phyloP scores from a whole-genome alignment of 352 stramenopile genomes.

The Phytophthora quininea region DNA sequence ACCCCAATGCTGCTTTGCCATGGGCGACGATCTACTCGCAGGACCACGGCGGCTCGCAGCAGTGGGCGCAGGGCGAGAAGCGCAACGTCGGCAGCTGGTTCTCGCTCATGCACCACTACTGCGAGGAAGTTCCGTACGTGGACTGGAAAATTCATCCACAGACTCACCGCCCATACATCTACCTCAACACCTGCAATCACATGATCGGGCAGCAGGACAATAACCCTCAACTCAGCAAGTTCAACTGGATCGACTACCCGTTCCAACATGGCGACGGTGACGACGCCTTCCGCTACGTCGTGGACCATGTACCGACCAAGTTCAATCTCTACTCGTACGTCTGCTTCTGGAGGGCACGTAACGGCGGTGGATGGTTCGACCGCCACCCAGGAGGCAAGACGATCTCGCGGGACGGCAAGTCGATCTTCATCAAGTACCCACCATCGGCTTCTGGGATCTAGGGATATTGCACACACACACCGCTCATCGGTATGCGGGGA shows the following conservation, averaged over 20 bases:
- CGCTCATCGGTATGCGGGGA: neutral
- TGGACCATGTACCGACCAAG: conserved; percentile 86
- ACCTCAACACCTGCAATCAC: conserved; percentile 91
- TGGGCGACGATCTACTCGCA: conserved; percentile 74
- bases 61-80: conserved; percentile 87
- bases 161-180: conserved; percentile 72
- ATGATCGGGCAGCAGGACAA: conserved; percentile 89
- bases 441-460: conserved; percentile 26
- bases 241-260: conserved; percentile 85
- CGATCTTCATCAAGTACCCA: conserved; percentile 58
- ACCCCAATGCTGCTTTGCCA: conserved; percentile 40
- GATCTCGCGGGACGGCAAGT: conserved; percentile 59
- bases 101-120: conserved; percentile 91
- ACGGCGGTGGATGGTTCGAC: conserved; percentile 80
- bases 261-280: conserved; percentile 73
- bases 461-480: neutral
- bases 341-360: conserved; percentile 77
- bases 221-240: conserved; percentile 73
- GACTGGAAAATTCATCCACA: conserved; percentile 54
- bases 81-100: conserved; percentile 85
- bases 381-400: conserved; percentile 57
- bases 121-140: conserved; percentile 49
- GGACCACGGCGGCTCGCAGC: conserved; percentile 79
- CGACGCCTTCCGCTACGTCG: conserved; percentile 79
- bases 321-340: conserved; percentile 88